Evolutionary conservation across 176 grass and related monocot species (phyloP).

Genomic region (Cymbopogon citratus): DNA sequence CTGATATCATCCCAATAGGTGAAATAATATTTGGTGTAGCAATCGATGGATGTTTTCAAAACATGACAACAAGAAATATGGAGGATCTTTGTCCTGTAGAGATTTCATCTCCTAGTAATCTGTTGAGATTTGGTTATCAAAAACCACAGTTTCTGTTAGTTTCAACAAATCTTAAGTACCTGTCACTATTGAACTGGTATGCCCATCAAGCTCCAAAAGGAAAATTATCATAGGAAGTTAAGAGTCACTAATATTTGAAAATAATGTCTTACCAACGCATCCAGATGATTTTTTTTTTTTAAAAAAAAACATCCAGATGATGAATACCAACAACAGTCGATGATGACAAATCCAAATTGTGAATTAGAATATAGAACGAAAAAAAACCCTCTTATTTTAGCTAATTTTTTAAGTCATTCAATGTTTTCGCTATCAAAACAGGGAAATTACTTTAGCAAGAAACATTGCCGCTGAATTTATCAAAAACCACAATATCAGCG

Average conservation of each 20-base stretch:
- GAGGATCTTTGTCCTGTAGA: background rate
- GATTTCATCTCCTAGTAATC: constrained; percentile 12
- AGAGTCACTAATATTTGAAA: background rate
- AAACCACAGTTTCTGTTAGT: constrained; percentile 7
- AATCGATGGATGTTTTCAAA: background rate
- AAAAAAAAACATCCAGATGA: background rate
- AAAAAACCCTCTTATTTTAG: background rate
- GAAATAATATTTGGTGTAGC: background rate
- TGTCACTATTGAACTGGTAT: constrained; percentile 6
- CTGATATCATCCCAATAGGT: background rate
- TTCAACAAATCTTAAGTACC: constrained; percentile 17
- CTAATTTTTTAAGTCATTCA: background rate
- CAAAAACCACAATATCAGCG: background rate
- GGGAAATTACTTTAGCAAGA: background rate
- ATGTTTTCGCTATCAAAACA: background rate
- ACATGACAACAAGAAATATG: background rate
- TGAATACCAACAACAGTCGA: background rate
- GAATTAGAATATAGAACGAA: background rate
- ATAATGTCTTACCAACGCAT: constrained; percentile 30
- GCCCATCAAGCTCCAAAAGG: background rate
- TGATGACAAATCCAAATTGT: background rate
- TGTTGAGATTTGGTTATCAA: constrained; percentile 22
- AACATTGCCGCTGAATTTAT: background rate
- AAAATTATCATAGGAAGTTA: background rate
- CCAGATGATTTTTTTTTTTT: too few species aligned